Evolutionary conservation across 2,329 filamentous ascomycete genomes (phyloP).

Genomic region (Orbilia quercus): DNA sequence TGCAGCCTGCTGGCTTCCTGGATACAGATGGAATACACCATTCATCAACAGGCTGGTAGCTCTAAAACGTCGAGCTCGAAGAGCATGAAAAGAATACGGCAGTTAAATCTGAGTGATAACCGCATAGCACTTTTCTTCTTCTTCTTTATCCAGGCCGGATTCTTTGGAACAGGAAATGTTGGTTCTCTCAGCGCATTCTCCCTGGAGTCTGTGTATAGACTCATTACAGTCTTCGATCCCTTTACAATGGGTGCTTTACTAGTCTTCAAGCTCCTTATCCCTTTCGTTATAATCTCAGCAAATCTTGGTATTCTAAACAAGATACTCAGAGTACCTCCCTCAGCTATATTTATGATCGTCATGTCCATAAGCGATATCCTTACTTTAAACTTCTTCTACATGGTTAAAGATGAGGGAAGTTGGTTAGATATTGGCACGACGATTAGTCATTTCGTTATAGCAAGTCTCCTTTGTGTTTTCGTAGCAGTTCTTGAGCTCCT

Average conservation of each 20-base stretch:
- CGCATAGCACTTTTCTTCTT: conserved; percentile 95
- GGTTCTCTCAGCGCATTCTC: conserved; percentile 94
- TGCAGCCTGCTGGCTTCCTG: conserved; percentile 83
- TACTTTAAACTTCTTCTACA: conserved; percentile 97
- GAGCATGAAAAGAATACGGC: conserved; percentile 55
- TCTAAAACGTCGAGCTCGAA: neutral
- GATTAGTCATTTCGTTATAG: conserved; percentile 95
- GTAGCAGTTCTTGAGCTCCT: conserved; percentile 87
- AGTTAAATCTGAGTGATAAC: conserved; percentile 82
- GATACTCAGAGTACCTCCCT: conserved; percentile 82
- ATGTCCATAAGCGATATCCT: conserved; percentile 91
- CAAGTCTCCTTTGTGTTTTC: conserved; percentile 88
- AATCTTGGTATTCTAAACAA: conserved; percentile 94
- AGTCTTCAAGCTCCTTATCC: conserved; percentile 88
- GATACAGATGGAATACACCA: conserved; percentile 88
- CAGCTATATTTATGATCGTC: conserved; percentile 88
- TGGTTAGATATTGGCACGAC: conserved; percentile 98
- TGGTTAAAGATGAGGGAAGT: conserved; percentile 93
- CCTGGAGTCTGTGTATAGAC: conserved; percentile 85
- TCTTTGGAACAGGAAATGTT: conserved; percentile 96
- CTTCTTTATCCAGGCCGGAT: conserved; percentile 90
- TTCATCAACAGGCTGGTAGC: conserved; percentile 66
- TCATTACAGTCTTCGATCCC: conserved; percentile 92
- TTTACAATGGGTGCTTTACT: conserved; percentile 90
- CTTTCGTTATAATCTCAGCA: conserved; percentile 90